phyloP scores from a whole-genome alignment of 306 rosid species.

The Cicer judaicum region DNA sequence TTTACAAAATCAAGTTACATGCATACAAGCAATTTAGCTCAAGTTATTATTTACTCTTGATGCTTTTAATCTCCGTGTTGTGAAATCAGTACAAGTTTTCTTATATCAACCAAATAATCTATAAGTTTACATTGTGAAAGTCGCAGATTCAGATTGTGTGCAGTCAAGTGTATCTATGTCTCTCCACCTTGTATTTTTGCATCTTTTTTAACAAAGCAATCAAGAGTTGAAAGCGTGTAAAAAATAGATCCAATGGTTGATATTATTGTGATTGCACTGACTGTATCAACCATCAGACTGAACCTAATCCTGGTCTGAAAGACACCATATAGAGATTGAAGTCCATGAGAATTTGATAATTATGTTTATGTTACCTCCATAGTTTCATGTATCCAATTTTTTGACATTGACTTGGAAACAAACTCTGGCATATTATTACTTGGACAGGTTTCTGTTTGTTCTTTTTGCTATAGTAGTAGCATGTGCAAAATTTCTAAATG shows the following conservation, averaged over 20 bases:
- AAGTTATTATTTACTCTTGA: background rate
- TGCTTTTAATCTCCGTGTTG: background rate
- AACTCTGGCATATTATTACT: slow-evolving; percentile 24
- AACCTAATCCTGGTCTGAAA: background rate
- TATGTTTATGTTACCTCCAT: background rate
- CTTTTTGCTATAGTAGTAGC: slow-evolving; percentile 20
- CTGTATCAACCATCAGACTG: too few relatives aligned
- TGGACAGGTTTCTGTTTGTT: slow-evolving; percentile 4
- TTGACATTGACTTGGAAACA: slow-evolving; percentile 11
- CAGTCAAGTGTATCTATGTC: too few relatives aligned
- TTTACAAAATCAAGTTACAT: background rate
- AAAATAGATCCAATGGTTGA: too few relatives aligned
- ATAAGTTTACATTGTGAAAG: background rate
- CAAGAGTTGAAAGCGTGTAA: too few relatives aligned
- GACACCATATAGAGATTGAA: background rate
- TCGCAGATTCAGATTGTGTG: too few relatives aligned
- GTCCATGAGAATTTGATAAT: background rate
- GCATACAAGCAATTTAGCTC: background rate
- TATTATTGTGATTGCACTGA: too few relatives aligned
- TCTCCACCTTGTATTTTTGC: too few relatives aligned
- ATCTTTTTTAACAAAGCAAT: too few relatives aligned
- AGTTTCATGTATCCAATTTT: background rate
- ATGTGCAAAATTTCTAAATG: background rate
- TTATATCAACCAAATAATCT: background rate
- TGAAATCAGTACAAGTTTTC: background rate